Conservation (phyloP, 495 filamentous ascomycete genomes). For the Penicillium manginii region DNA sequence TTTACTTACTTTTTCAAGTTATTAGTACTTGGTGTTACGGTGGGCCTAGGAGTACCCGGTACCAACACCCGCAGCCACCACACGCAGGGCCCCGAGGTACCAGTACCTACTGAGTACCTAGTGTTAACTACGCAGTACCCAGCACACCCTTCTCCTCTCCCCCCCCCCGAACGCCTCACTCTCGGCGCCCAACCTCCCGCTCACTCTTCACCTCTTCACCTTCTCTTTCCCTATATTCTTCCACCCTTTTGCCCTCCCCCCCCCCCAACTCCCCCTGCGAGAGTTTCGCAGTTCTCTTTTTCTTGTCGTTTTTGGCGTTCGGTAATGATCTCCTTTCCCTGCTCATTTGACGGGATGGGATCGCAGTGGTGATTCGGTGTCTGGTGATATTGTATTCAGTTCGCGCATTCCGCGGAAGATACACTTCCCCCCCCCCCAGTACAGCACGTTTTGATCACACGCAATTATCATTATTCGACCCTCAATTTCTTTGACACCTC, state of each 20-base stretch:
- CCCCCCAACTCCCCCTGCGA: constrained; percentile 9
- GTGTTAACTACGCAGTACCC: neutral
- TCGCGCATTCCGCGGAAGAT: constrained; percentile 32
- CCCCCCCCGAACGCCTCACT: constrained; percentile 7
- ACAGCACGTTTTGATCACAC: too few relatives aligned
- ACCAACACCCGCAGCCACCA: neutral
- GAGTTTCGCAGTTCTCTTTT: constrained; percentile 24
- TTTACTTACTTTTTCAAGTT: too few relatives aligned
- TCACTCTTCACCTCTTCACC: constrained; percentile 16
- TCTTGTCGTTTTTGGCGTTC: constrained; percentile 33
- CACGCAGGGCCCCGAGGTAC: too few relatives aligned
- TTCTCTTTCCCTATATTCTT: constrained; percentile 18
- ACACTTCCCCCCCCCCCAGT: neutral
- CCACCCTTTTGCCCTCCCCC: neutral
- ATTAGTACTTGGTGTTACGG: too few relatives aligned
- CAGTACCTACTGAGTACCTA: neutral
- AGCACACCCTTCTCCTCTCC: neutral
- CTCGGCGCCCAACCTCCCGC: constrained; percentile 14
- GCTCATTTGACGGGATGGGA: constrained; percentile 28
- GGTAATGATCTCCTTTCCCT: constrained; percentile 27
- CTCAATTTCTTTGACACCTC: too few relatives aligned
- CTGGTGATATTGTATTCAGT: constrained; percentile 24
- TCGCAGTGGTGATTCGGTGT: constrained; percentile 36
- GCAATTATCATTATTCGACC: too few relatives aligned
- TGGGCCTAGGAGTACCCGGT: neutral